Evolutionary conservation across 2,329 filamentous ascomycete species (phyloP).

Genomic region (Fusarium sp.): DNA sequence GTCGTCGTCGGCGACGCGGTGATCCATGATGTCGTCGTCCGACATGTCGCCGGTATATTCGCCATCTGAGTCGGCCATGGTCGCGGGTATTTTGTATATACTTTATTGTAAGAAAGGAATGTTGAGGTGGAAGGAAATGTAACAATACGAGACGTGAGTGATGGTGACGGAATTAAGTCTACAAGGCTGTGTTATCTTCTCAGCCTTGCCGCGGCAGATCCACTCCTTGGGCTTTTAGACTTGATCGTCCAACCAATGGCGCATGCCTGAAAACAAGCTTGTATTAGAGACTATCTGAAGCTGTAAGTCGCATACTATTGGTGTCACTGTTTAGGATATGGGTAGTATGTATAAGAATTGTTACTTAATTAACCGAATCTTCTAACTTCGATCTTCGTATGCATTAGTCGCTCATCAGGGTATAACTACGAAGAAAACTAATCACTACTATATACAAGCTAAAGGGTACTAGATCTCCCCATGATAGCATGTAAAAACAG

Average conservation of each 20-base stretch:
- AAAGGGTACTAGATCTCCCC: slow-evolving; percentile 21
- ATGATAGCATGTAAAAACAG: slow-evolving; percentile 37
- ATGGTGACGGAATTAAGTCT: slow-evolving; percentile 37
- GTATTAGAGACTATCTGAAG: neutral
- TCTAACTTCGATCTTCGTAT: slow-evolving; percentile 43
- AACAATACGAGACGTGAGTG: slow-evolving; percentile 3
- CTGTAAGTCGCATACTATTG: neutral
- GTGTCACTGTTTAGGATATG: neutral
- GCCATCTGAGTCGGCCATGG: slow-evolving; percentile 79
- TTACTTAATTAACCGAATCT: slow-evolving; percentile 39
- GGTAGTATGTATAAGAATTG: neutral
- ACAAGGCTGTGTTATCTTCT: slow-evolving; percentile 36
- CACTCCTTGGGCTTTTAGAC: slow-evolving; percentile 26
- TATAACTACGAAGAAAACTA: slow-evolving; percentile 53
- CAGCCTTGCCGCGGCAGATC: slow-evolving; percentile 40
- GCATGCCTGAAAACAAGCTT: slow-evolving; percentile 17
- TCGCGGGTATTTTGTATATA: neutral
- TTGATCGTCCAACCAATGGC: slow-evolving; percentile 33
- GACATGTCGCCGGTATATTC: slow-evolving; percentile 74
- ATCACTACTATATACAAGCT: slow-evolving; percentile 47
- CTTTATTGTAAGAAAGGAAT: neutral
- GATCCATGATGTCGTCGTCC: slow-evolving; percentile 70
- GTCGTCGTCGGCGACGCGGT: slow-evolving; percentile 57
- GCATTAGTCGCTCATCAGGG: slow-evolving; percentile 52
- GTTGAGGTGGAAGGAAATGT: neutral